Percentiles rank a stretch among this genome's conserved stretches.
phyloP scores from a whole-genome alignment of 108 stramenopile species.

The Ochromonas danica region DNA sequence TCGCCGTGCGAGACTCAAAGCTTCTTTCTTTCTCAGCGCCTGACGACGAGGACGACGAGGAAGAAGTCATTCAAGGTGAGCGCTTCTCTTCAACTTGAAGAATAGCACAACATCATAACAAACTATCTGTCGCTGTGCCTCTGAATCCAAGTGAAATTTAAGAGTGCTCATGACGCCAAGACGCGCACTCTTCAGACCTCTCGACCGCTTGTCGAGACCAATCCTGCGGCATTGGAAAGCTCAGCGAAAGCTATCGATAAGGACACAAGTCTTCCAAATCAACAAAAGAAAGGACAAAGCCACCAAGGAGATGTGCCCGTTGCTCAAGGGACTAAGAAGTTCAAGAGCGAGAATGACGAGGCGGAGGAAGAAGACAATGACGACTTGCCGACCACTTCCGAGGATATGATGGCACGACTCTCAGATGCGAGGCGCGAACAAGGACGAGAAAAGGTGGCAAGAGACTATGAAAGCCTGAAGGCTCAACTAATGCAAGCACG shows the following conservation, averaged over 20 bases:
- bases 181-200: background rate
- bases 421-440: background rate
- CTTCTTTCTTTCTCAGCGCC: slow-evolving; percentile 81
- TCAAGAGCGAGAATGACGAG: background rate
- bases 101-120: background rate
- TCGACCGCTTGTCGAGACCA: background rate
- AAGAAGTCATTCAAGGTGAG: slow-evolving; percentile 20
- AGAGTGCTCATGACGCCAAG: no score
- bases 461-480: background rate
- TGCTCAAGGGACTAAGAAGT: background rate
- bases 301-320: no score
- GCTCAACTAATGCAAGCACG: background rate
- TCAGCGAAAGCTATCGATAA: background rate
- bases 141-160: no score
- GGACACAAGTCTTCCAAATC: no score
- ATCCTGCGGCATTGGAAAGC: background rate
- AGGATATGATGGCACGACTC: background rate
- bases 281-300: no score
- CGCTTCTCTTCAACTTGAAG: background rate
- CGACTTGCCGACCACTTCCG: background rate
- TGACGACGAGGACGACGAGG: slow-evolving; percentile 61
- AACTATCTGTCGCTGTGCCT: background rate
- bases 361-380: slow-evolving; percentile 8
- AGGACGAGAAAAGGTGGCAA: background rate
- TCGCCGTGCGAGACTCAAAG: slow-evolving; percentile 60